Evolutionary conservation across 495 filamentous ascomycete species (phyloP), one percentile per base, ranked within the genome.

Genomic region (Daldinia bambusicola): DNA sequence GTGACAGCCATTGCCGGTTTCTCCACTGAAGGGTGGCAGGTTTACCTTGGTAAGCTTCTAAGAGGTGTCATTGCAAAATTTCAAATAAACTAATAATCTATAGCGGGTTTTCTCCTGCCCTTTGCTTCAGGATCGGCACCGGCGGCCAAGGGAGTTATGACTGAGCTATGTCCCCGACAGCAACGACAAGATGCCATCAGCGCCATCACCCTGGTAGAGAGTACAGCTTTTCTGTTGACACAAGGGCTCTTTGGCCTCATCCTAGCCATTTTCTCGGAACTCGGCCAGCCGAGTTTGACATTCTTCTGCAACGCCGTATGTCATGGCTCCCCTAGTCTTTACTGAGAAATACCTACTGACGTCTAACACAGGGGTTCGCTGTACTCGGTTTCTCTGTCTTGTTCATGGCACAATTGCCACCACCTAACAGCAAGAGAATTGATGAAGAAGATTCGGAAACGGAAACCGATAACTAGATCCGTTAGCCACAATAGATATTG

Each of bases 141-240:
- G 1, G 85, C 86, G 0, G 84, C 86, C 13, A 89, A 88, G 58
- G 86, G 86, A 16, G 85, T 86, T 34, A 86, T 89, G 77, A 81
- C 86, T 14, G 83, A 86, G 45, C 81, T 89, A 81, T 85, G 84
- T 41, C 63, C 83, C 2, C 68, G 81, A 1, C 75, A 75, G 6
- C 76, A 84, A 59, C 79, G 85, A 26, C 78, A 80, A 1, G 86
- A 89, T 63, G 86, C 86, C 0, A 76, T 89, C n/a, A 84, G 83
- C 55, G 86, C 84, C 0, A 82, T 89, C 22, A 85, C 83, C 0
- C 75, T 89, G 22, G 80, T 88, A 9, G 86, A 89, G 76, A 86
- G 85, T 50, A 77, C 86, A 14, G 86, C 83, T 14, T 74, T 82
- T 37, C 74, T 89, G 10, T 59, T 77, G 5, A 89, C 86, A 10